Percentiles rank a stretch among this genome's conserved stretches.
phyloP scores from a whole-genome alignment of 371 early-diverging fungal species.

The Blakeslea trispora region DNA sequence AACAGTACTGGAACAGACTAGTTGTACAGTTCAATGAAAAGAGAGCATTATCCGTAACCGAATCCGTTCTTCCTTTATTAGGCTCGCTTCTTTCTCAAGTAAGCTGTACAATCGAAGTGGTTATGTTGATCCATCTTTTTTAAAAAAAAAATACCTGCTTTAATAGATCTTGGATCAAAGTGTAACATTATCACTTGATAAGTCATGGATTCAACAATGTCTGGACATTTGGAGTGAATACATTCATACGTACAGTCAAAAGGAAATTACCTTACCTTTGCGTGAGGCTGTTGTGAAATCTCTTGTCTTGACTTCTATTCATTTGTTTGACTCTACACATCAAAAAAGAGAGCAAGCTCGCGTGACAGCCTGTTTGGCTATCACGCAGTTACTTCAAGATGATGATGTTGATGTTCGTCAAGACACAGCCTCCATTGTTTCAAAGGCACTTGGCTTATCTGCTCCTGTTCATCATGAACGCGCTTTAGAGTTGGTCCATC shows the following conservation, averaged over 20 bases:
- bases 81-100: conserved; percentile 50
- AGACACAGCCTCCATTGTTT: conserved; percentile 57
- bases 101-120: too few species aligned
- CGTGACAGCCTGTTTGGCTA: conserved; percentile 24
- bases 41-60: conserved; percentile 38
- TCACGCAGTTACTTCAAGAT: conserved; percentile 52
- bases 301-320: conserved; percentile 39
- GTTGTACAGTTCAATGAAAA: conserved; percentile 32
- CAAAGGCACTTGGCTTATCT: conserved; percentile 46
- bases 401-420: conserved; percentile 77
- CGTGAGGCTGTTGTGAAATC: conserved; percentile 63
- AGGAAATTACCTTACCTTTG: conserved; percentile 53
- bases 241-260: conserved; percentile 50
- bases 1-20: conserved; percentile 43
- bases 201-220: conserved; percentile 36
- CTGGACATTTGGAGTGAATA: conserved; percentile 49
- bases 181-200: not conserved
- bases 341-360: conserved; percentile 11
- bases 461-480: conserved; percentile 52
- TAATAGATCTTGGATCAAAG: not conserved
- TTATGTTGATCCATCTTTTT: not conserved
- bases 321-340: conserved; percentile 28
- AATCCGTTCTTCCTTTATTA: conserved; percentile 46
- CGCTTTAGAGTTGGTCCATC: conserved; percentile 59
- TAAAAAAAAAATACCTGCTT: not conserved